Evolutionary conservation across 75 land plant species (phyloP).

Genomic region (Picea glauca): DNA sequence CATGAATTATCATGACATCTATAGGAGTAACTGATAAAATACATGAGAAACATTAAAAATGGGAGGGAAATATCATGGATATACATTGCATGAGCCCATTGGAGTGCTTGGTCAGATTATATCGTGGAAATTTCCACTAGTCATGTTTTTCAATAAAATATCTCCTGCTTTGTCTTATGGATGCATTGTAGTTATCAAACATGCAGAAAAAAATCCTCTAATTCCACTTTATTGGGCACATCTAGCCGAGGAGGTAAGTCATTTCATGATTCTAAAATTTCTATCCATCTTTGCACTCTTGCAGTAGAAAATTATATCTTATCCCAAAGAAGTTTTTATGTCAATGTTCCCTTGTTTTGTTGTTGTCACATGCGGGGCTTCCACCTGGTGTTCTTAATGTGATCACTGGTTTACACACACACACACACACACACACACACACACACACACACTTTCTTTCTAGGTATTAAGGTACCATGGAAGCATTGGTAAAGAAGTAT

Average conservation of each 20-base stretch:
- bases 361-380: conserved; percentile 64
- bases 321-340: background rate
- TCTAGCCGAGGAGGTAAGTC: conserved; percentile 56
- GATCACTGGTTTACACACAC: conserved; percentile 44
- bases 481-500: too few species aligned
- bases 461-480: too few species aligned
- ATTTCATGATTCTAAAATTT: background rate
- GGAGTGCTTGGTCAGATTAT: conserved; percentile 78
- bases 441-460: too few species aligned
- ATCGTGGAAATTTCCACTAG: conserved; percentile 78
- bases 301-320: background rate
- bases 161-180: conserved; percentile 78
- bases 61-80: conserved; percentile 46
- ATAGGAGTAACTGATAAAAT: conserved; percentile 67
- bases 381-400: conserved; percentile 87
- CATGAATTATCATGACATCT: background rate
- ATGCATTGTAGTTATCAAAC: conserved; percentile 66
- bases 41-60: conserved; percentile 61
- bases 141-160: conserved; percentile 58
- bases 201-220: conserved; percentile 86
- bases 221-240: conserved; percentile 66
- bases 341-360: background rate
- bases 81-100: conserved; percentile 62
- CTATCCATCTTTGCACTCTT: background rate
- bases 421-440: too few species aligned